These are phyloP conservation scores for Myriangium duriaei DNA, from an alignment of 2,329 filamentous ascomycete species.

Conservation along the genomic window DNA sequence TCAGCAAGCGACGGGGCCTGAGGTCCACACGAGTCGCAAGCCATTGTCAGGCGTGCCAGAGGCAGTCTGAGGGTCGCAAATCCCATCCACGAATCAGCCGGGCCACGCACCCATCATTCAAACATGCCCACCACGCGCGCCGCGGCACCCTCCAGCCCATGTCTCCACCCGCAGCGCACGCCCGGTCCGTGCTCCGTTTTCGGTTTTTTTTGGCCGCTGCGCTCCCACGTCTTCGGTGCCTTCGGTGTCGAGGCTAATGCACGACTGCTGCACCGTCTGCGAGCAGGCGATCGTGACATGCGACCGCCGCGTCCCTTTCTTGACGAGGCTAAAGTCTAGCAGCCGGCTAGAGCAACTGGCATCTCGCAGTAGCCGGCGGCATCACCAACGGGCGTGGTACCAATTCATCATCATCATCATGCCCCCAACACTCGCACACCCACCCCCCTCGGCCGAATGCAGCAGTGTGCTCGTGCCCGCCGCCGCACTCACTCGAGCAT, in stretches of 20 bases:
- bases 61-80: too few species aligned
- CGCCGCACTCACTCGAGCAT: too few species aligned
- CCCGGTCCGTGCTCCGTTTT: background rate
- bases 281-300: conserved; percentile 9
- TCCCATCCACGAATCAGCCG: too few species aligned
- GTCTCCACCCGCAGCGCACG: conserved; percentile 2
- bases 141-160: conserved; percentile 5
- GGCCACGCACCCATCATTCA: too few species aligned
- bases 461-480: too few species aligned
- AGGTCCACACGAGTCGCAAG: background rate
- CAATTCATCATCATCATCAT: conserved; percentile 5
- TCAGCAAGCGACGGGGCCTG: background rate
- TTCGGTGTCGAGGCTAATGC: conserved; percentile 9
- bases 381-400: too few species aligned
- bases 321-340: too few species aligned
- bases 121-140: conserved; percentile 4
- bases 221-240: conserved; percentile 8
- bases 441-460: too few species aligned
- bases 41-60: background rate
- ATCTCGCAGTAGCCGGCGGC: too few species aligned
- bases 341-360: too few species aligned
- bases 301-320: conserved; percentile 5
- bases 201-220: conserved; percentile 4
- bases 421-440: too few species aligned
- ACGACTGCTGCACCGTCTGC: conserved; percentile 7